These are phyloP conservation scores for Monosporascus sp. DNA, from an alignment of 2,329 filamentous ascomycete genomes.

Conservation along the genomic window DNA sequence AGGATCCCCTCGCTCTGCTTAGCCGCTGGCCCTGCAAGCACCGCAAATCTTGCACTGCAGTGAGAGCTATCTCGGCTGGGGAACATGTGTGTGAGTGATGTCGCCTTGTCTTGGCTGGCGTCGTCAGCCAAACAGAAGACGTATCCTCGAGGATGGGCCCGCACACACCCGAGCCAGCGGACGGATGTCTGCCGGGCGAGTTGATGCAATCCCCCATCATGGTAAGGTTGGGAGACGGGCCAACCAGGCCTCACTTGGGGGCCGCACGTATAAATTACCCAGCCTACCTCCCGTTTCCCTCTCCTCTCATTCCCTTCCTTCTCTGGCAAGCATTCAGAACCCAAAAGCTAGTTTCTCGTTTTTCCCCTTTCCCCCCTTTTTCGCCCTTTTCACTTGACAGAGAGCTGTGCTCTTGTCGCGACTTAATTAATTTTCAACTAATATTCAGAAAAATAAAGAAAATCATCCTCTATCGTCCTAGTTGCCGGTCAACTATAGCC, in stretches of 20 bases:
- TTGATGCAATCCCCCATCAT: slow-evolving; percentile 8
- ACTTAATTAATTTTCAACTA: slow-evolving; percentile 26
- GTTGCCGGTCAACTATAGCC: slow-evolving; percentile 48
- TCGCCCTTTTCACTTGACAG: slow-evolving; percentile 31
- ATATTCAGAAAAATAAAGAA: slow-evolving; percentile 30
- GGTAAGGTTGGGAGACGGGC: slow-evolving; percentile 1
- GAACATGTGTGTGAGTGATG: slow-evolving; percentile 18
- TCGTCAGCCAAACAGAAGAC: slow-evolving; percentile 20
- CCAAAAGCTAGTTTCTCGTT: slow-evolving; percentile 50
- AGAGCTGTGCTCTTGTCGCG: slow-evolving; percentile 52
- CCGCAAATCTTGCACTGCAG: slow-evolving; percentile 24
- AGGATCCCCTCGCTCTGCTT: slow-evolving; percentile 26
- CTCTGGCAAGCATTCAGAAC: slow-evolving; percentile 62
- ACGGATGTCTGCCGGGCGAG: slow-evolving; percentile 16
- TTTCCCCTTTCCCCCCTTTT: slow-evolving; percentile 35
- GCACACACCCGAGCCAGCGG: slow-evolving; percentile 17
- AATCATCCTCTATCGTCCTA: slow-evolving; percentile 29
- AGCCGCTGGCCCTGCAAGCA: slow-evolving; percentile 38
- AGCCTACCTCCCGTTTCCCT: slow-evolving; percentile 30
- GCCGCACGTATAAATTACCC: slow-evolving; percentile 36
- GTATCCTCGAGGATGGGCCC: slow-evolving; percentile 11
- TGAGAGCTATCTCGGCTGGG: slow-evolving; percentile 20
- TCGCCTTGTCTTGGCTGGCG: slow-evolving; percentile 17
- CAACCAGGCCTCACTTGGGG: slow-evolving; percentile 25
- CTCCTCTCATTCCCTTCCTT: slow-evolving; percentile 40